Conservation (phyloP, 2,329 filamentous ascomycete species). For the Fusarium decemcellulare region DNA sequence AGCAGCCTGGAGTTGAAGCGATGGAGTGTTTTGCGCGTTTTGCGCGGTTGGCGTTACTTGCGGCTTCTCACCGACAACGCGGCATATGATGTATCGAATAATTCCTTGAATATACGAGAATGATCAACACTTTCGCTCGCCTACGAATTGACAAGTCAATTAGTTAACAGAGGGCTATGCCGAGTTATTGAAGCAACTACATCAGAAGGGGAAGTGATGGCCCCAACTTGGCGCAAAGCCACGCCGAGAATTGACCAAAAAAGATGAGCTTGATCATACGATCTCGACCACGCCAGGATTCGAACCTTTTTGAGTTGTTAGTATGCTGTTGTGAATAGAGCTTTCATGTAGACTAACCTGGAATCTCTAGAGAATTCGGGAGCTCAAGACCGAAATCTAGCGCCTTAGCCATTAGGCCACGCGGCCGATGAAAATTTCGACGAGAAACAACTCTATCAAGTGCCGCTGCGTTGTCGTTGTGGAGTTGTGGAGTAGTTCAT, state of each 20-base stretch:
- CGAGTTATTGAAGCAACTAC: background rate
- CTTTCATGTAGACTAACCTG: conserved; percentile 22
- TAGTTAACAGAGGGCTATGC: background rate
- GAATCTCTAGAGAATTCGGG: conserved; percentile 42
- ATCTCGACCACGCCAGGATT: conserved; percentile 47
- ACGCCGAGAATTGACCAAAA: background rate
- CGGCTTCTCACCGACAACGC: background rate
- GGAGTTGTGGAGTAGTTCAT: conserved; percentile 8
- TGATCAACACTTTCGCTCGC: background rate
- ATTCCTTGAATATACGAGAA: background rate
- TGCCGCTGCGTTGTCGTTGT: conserved; percentile 5
- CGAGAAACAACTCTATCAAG: conserved; percentile 6
- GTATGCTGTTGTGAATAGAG: background rate
- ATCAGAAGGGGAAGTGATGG: background rate
- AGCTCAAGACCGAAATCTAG: conserved; percentile 38
- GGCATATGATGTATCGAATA: background rate
- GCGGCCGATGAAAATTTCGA: conserved; percentile 23
- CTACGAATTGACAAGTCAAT: conserved; percentile 3
- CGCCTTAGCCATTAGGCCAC: conserved; percentile 46
- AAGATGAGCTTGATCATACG: conserved; percentile 17
- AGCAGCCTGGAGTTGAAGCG: background rate
- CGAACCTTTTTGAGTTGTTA: conserved; percentile 35
- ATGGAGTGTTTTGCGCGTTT: background rate
- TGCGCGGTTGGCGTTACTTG: background rate
- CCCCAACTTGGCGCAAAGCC: background rate